A percentile compares a stretch with the other conserved stretches of the same genome.
These are phyloP conservation scores for Leersia perrieri DNA, from an alignment of 176 grass and related monocot species.

Conservation along the genomic window DNA sequence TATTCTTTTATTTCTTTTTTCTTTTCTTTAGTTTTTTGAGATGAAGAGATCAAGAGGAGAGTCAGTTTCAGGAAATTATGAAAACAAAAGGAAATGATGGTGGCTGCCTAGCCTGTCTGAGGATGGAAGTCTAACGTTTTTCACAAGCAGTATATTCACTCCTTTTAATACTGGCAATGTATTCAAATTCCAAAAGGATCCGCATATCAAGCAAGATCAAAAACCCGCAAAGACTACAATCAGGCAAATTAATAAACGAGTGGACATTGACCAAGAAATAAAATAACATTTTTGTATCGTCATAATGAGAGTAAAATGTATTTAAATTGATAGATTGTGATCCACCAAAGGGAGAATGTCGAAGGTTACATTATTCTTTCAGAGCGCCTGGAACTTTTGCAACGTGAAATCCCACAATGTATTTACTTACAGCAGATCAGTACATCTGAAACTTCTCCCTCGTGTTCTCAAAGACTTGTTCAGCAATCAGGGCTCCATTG, in stretches of 20 bases:
- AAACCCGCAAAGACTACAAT: neutral
- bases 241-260: conserved; percentile 5
- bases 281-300: neutral
- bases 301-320: conserved; percentile 4
- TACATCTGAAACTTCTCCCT: conserved; percentile 96
- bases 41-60: no score
- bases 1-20: neutral
- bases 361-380: conserved; percentile 32
- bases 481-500: conserved; percentile 84
- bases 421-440: conserved; percentile 17
- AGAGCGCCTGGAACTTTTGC: conserved; percentile 8
- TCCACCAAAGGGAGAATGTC: neutral
- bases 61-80: neutral
- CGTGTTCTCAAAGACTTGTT: conserved; percentile 95
- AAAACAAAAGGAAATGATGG: neutral
- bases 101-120: neutral
- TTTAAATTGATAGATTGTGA: conserved; percentile 25
- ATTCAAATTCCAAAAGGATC: neutral
- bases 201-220: neutral
- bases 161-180: neutral
- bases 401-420: conserved; percentile 37
- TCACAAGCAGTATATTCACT: neutral
- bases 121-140: neutral
- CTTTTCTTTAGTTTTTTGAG: no score
- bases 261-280: conserved; percentile 1